Evolutionary conservation across 75 land plant species (phyloP).

Genomic region (Chamaecyparis obtusa): DNA sequence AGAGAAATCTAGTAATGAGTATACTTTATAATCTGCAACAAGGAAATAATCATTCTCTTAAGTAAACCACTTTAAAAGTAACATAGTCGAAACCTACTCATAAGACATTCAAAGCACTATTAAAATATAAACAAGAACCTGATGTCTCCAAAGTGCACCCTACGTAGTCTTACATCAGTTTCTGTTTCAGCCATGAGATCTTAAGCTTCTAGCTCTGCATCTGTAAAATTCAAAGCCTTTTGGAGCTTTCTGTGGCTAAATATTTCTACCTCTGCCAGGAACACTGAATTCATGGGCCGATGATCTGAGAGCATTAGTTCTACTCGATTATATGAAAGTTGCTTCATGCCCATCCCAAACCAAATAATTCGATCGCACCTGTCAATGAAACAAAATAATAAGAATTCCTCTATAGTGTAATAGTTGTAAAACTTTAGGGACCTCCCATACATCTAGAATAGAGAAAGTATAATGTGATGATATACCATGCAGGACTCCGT

Average conservation of each 20-base stretch:
- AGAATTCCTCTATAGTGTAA: neutral
- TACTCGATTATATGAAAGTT: slow-evolving; percentile 53
- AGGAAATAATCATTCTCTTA: neutral
- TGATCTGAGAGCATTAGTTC: slow-evolving; percentile 76
- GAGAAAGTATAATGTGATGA: neutral
- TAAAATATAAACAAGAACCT: neutral
- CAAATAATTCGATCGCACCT: slow-evolving; percentile 93
- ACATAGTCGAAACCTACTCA: neutral
- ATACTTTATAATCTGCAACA: neutral
- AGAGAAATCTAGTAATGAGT: neutral
- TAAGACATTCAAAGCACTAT: neutral
- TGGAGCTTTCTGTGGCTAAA: slow-evolving; percentile 62
- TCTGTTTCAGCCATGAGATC: neutral
- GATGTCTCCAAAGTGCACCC: neutral
- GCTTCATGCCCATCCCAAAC: slow-evolving; percentile 69
- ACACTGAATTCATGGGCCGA: slow-evolving; percentile 77
- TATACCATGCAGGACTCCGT: slow-evolving; percentile 51
- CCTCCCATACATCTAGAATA: neutral
- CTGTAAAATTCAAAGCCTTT: slow-evolving; percentile 34
- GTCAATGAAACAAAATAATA: slow-evolving; percentile 4
- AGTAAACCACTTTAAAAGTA: neutral
- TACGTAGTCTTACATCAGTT: neutral
- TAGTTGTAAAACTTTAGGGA: no score
- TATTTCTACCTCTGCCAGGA: slow-evolving; percentile 65
- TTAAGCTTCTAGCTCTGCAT: slow-evolving; percentile 28